These are phyloP conservation scores for Saururus chinensis DNA, from an alignment of 164 flowering plant genomes.

Conservation along the genomic window DNA sequence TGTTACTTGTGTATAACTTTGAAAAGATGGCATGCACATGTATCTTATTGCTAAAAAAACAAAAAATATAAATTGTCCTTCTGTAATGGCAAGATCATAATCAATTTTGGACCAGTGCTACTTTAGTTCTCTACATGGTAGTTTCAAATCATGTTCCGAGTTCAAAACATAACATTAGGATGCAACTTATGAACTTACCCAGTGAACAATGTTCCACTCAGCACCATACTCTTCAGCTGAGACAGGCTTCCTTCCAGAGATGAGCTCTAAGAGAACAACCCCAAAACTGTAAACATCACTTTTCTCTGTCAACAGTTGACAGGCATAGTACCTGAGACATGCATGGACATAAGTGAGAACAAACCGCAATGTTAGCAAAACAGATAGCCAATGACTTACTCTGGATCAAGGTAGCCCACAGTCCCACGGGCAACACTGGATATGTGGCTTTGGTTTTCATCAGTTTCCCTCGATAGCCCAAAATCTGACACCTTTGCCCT, in stretches of 20 bases:
- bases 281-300: conserved; percentile 96
- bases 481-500: conserved; percentile 95
- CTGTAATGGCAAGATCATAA: too few species aligned
- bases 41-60: too few species aligned
- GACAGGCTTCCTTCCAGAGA: conserved; percentile 82
- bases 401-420: conserved; percentile 95
- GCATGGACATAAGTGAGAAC: background rate
- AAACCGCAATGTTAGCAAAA: background rate
- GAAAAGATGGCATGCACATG: too few species aligned
- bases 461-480: conserved; percentile 88
- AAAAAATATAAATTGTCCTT: too few species aligned
- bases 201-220: conserved; percentile 85
- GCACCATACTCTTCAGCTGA: conserved; percentile 71
- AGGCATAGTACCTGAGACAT: conserved; percentile 65
- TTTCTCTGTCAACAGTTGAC: conserved; percentile 78
- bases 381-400: conserved; percentile 34
- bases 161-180: too few species aligned
- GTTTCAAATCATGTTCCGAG: background rate
- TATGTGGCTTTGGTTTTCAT: conserved; percentile 81
- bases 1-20: too few species aligned
- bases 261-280: conserved; percentile 79
- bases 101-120: too few species aligned
- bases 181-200: conserved; percentile 46
- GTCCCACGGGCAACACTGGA: conserved; percentile 92
- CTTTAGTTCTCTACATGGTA: too few species aligned